Evolutionary conservation across 768 basidiomycete species (phyloP), one percentile per base, ranked within the genome.

Genomic region (Tylopilus balloui): DNA sequence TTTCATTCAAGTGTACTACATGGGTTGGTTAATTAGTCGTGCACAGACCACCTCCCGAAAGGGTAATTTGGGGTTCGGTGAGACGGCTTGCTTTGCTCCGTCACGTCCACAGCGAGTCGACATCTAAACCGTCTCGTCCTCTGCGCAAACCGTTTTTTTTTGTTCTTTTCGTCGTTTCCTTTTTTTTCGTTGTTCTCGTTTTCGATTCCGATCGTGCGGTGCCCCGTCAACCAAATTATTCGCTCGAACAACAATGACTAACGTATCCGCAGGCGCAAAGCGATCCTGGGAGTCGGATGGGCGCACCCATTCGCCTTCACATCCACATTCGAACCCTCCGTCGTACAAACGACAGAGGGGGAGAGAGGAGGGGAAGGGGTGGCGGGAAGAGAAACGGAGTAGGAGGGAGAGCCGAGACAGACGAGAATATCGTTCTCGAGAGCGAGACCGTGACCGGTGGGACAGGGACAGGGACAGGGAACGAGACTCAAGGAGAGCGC

Each of bases 231-330:
- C 75, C 77, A 77, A 78, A 70, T 76, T 59, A 50, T 54, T 52
- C 47, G 38, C 55, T 49, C 56, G 58, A 65, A 44, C 60, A 47
- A 55, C 79, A 54, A 78, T 88, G 85, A 81, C 87, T 88, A 86
- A 90, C 79, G 70, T 81, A 66, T 74, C 83, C 75, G 77, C 87
- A 88, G 87, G 87, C 76, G 74, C 77, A 68, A 89, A 89, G 83
- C 85, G 87, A 69, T 71, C 83, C 55, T 80, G 80, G 82, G 85
- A 87, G 51, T 48, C 57, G 47, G 69, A 72, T 31, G 61, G 49
- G 27, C 61, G 39, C 12, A n/a, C 41, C 3, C 56, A 51, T 24
- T 55, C 59, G 17, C 54, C 57, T 34, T 54, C 56, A 19, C 36
- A 47, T 46, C 9, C 47, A 19, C 41, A 54, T 40, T 28, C 41